Evolutionary conservation across 2,329 filamentous ascomycete species (phyloP).

Genomic region (Chalaropsis thielavioides): DNA sequence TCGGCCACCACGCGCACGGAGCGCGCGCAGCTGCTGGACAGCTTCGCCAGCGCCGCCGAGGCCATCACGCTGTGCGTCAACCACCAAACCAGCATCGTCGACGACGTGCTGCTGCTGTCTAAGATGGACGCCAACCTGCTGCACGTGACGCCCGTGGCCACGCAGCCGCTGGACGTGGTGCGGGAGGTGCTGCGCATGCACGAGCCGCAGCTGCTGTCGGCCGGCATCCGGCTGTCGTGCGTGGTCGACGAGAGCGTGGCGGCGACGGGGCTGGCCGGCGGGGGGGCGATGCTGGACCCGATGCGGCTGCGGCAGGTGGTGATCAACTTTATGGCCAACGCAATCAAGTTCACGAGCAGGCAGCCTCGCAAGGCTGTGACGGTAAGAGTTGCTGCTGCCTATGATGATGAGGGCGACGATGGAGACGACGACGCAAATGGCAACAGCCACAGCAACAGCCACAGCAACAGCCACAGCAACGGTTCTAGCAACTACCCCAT

Average conservation of each 20-base stretch:
- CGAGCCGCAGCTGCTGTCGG: constrained; percentile 56
- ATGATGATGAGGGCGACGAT: constrained; percentile 31
- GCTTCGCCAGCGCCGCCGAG: constrained; percentile 59
- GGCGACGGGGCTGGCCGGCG: constrained; percentile 42
- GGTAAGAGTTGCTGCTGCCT: constrained; percentile 51
- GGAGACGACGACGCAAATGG: constrained; percentile 26
- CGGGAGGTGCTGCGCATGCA: constrained; percentile 64
- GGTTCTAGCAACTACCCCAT: constrained; percentile 38
- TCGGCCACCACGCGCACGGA: constrained; percentile 27
- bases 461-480: too few relatives aligned
- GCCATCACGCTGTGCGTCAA: constrained; percentile 68
- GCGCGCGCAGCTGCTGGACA: constrained; percentile 36
- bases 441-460: too few relatives aligned
- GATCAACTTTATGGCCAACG: constrained; percentile 60
- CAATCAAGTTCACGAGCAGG: constrained; percentile 50
- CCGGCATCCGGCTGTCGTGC: constrained; percentile 58
- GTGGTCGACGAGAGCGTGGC: constrained; percentile 53
- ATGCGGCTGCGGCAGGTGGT: constrained; percentile 59
- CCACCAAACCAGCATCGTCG: constrained; percentile 60
- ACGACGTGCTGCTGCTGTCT: constrained; percentile 51
- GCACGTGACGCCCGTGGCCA: constrained; percentile 54
- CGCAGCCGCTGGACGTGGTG: constrained; percentile 53
- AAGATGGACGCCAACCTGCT: constrained; percentile 59
- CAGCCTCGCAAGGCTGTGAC: constrained; percentile 45
- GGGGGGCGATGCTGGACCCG: constrained; percentile 56